Percentiles rank a stretch among this genome's conserved stretches.
Evolutionary conservation across 78 protist species (phyloP).

Genomic region (Blattamonas nauphoetae): DNA sequence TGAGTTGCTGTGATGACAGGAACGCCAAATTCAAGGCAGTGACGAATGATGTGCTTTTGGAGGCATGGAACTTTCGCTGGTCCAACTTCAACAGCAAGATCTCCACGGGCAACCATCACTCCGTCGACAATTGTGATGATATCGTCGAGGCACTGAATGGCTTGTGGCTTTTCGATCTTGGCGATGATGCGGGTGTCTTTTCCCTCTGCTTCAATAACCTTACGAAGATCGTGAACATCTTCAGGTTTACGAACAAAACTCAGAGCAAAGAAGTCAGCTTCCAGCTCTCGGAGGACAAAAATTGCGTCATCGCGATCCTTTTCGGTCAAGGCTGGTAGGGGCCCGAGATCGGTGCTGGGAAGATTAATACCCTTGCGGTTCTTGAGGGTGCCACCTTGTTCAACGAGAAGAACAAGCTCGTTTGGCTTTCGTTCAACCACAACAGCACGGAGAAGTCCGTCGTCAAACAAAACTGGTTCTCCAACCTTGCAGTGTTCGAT

Average conservation of each 20-base stretch:
- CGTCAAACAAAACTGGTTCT: not conserved
- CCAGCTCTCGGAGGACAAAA: conserved; percentile 32
- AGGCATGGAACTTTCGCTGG: conserved; percentile 59
- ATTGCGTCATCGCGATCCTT: conserved; percentile 56
- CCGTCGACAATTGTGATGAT: conserved; percentile 75
- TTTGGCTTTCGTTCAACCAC: conserved; percentile 11
- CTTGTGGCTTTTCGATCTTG: conserved; percentile 79
- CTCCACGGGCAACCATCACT: conserved; percentile 92
- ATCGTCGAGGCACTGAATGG: conserved; percentile 64
- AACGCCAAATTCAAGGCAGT: conserved; percentile 64
- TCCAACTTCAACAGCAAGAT: conserved; percentile 80
- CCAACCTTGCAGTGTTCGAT: not conserved
- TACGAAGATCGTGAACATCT: conserved; percentile 40
- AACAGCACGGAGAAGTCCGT: conserved; percentile 6
- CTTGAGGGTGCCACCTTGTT: conserved; percentile 51
- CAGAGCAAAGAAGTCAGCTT: conserved; percentile 64
- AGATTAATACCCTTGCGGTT: conserved; percentile 58
- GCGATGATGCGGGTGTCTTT: conserved; percentile 56
- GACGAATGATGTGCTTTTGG: conserved; percentile 74
- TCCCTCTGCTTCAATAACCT: conserved; percentile 27
- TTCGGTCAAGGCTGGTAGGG: conserved; percentile 55
- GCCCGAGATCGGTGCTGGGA: conserved; percentile 42
- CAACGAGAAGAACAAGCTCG: conserved; percentile 10
- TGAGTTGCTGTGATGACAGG: conserved; percentile 88
- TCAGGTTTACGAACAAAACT: conserved; percentile 52